Evolutionary conservation across 2,329 filamentous ascomycete genomes (phyloP), one percentile per base, ranked within the genome.

Genomic region (Colletotrichum sp.): DNA sequence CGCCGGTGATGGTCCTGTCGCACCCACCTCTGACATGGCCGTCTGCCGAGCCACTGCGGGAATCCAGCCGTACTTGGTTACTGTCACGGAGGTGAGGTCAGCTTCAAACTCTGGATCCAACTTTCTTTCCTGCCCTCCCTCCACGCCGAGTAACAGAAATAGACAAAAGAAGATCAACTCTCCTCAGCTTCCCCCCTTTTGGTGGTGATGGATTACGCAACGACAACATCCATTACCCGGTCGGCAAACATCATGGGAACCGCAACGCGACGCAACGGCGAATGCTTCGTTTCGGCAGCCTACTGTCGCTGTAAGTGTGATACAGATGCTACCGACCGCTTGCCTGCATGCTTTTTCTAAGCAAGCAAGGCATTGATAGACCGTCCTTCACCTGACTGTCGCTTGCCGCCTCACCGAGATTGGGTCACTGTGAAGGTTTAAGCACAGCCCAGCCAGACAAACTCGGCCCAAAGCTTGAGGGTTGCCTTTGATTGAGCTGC

Each of bases 381-480:
- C 16, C 28, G 15, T 60, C 55, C 63, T 57, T 59, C 60, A 52
- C 72, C 52, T 62, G 34, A 26, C 68, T 67, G 52, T 60, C 68
- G 62, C 64, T 60, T 32, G 68, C 68, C 72, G 36, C 72, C 62
- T 59, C 68, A 32, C 68, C 68, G 72, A 71, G 52, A 72, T 44
- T 63, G 62, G 34, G 62, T 21, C 24, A 67, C 24, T 49, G 28
- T 44, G 28, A 21, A 63, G 63, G 39, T 75, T 72, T 32, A 64
- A 66, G 72, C 63, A 55, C 10, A 44, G 57, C 55, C 68, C 24
- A 57, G 69, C 63, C 55, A 72, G 49, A 36, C 15, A 44, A 57
- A 67, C 63, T 55, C n/a, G 55, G 69, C 52, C 15, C 68, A 55
- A 68, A 75, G 39, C n/a, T 67, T 57, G 24, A 67, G 28, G 67